Conservation (phyloP, 352 stramenopile genomes). For the Halophytophthora batemanensis region DNA sequence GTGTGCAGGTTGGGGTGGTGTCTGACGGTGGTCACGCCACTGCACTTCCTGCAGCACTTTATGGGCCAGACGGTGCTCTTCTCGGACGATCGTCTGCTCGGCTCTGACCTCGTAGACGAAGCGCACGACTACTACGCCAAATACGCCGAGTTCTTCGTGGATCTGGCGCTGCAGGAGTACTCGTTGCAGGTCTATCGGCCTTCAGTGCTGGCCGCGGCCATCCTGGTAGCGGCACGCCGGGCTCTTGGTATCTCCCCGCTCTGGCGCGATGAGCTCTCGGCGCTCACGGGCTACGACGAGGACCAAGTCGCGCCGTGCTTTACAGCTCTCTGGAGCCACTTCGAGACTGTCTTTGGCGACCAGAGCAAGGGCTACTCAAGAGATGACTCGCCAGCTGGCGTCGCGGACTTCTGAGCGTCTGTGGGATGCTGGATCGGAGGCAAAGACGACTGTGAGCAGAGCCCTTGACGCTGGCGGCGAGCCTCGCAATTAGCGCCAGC, state of each 20-base stretch:
- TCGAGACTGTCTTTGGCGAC: constrained; percentile 69
- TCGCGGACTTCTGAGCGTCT: constrained; percentile 48
- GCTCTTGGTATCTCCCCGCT: constrained; percentile 73
- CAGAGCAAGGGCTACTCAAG: constrained; percentile 57
- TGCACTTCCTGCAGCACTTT: constrained; percentile 84
- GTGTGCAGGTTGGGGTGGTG: constrained; percentile 62
- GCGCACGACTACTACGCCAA: constrained; percentile 78
- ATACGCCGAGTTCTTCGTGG: constrained; percentile 84
- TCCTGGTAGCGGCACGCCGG: constrained; percentile 75
- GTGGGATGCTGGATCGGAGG: constrained; percentile 1
- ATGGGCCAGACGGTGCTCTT: constrained; percentile 78
- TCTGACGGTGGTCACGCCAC: constrained; percentile 61
- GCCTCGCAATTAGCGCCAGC: constrained; percentile 11
- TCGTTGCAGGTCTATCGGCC: constrained; percentile 79
- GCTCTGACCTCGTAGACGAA: constrained; percentile 69
- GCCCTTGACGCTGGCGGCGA: constrained; percentile 4
- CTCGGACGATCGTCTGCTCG: constrained; percentile 72
- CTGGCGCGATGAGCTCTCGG: constrained; percentile 79
- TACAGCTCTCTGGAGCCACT: constrained; percentile 79
- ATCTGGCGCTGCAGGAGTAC: constrained; percentile 85
- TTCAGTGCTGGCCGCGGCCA: constrained; percentile 72
- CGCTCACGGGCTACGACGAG: constrained; percentile 76
- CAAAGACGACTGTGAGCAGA: no score
- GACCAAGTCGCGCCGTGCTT: constrained; percentile 83
- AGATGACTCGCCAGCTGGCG: constrained; percentile 71